Base-by-base conservation (phyloP, 352 stramenopile species). In the Halophytophthora batemanensis region DNA sequence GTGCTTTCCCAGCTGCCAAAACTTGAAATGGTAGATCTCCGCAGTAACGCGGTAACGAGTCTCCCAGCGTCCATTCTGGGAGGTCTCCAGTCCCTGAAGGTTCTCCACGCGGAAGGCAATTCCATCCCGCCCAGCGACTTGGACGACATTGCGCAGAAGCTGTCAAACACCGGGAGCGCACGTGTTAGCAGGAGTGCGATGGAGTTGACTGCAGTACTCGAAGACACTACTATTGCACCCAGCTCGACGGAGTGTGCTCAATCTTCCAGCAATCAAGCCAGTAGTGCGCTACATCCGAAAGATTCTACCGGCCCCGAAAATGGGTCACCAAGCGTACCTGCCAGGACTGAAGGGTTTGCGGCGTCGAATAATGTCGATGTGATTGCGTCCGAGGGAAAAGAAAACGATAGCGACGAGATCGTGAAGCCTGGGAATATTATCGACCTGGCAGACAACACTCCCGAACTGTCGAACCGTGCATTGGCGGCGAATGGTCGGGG, bases 1-100 rank as follows among this genome's bases (percentile, higher is more conserved):
- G 11, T 61, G n/a, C 69, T 63, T 57, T 42, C 54, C 14, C 38
- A 47, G n/a, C 23, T 83, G n/a, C 10, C 45, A 40, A 45, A 61
- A 22, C 53, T 90, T 7, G 48, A 53, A 1, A 37, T 61, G 3
- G 21, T 90, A 8, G 65, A 88, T 54, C 50, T 87, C 38, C 31
- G 55, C 15, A 62, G 68, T 59, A 85, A 85, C 43, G 21, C 65
- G 47, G 39, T 78, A 10, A 34, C 52, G 11, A 38, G 46, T 3
- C 40, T 77, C 34, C 31, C 43, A 23, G 18, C 19, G 14, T 6
- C 37, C 29, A 22, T 41, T n/a, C 14, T 64, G n/a, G 25, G 38
- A 51, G n/a, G 45, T 0, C 29, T 55, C 2, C 44, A 46, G 38
- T 50, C 33, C 14, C 40, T 73, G 1, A 42, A 47, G 12, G 28